Evolutionary conservation across 257 asterid genomes (phyloP).

Genomic region (Solanum sparsipilum): DNA sequence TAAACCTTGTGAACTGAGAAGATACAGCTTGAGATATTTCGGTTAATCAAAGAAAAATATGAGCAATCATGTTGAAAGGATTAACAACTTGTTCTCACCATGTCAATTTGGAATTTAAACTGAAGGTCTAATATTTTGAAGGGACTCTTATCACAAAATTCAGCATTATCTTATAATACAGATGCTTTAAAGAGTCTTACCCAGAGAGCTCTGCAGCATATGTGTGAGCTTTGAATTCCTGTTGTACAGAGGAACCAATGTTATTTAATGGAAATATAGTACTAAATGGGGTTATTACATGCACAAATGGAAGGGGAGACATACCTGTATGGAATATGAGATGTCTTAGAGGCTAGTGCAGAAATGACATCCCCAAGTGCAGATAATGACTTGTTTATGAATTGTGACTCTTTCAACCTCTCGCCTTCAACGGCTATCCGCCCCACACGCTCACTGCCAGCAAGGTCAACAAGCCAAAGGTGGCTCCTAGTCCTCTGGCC

Average conservation of each 20-base stretch:
- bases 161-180: neutral
- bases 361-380: constrained; percentile 95
- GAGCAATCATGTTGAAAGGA: neutral
- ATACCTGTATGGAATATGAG: constrained; percentile 79
- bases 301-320: constrained; percentile 4
- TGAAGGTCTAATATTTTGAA: neutral
- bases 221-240: constrained; percentile 99
- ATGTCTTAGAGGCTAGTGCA: constrained; percentile 80
- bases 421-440: constrained; percentile 93
- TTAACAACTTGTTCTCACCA: neutral
- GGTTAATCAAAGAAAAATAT: neutral
- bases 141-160: neutral
- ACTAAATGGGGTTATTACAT: neutral
- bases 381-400: constrained; percentile 83
- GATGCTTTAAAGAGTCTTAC: constrained; percentile 24
- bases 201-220: constrained; percentile 92
- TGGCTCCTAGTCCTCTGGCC: constrained; percentile 88
- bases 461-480: constrained; percentile 96
- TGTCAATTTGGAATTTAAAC: neutral
- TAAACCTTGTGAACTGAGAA: neutral
- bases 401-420: constrained; percentile 88
- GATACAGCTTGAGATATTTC: neutral
- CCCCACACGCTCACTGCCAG: constrained; percentile 97
- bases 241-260: constrained; percentile 19
- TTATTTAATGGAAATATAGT: neutral